A percentile compares a stretch with the other conserved stretches of the same genome.
These are phyloP conservation scores for Xerocomus brunneocitrinus DNA, from an alignment of 768 basidiomycete genomes.

Conservation along the genomic window DNA sequence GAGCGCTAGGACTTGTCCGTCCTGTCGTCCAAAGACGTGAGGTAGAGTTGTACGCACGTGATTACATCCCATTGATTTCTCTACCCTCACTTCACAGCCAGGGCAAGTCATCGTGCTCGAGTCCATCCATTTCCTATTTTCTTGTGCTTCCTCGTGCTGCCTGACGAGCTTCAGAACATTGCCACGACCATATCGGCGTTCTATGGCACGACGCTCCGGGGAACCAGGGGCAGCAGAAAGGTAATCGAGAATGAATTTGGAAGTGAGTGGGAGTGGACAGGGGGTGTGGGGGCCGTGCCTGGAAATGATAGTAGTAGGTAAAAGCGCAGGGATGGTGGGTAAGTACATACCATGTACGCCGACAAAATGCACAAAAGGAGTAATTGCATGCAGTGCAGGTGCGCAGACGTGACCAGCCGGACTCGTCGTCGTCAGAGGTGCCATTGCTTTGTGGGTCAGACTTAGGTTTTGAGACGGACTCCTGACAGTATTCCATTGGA, in stretches of 20 bases:
- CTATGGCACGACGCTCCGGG: conserved; percentile 45
- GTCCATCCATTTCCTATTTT: conserved; percentile 71
- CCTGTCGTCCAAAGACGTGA: not conserved
- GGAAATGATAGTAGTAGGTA: conserved; percentile 6
- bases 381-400: conserved; percentile 67
- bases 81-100: conserved; percentile 66
- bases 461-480: conserved; percentile 61
- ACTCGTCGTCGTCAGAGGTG: conserved; percentile 44
- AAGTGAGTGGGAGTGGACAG: conserved; percentile 67
- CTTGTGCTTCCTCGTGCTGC: conserved; percentile 66
- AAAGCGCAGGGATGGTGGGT: not conserved
- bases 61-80: conserved; percentile 80
- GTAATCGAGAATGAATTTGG: conserved; percentile 64
- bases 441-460: conserved; percentile 11
- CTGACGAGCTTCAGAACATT: conserved; percentile 59
- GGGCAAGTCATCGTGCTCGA: conserved; percentile 67
- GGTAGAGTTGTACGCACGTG: conserved; percentile 52
- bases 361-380: conserved; percentile 82
- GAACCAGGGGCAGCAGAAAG: conserved; percentile 53
- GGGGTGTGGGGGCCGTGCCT: conserved; percentile 81
- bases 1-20: no score
- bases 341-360: conserved; percentile 62
- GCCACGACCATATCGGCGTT: conserved; percentile 57
- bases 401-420: conserved; percentile 69
- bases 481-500: conserved; percentile 76